Conservation (phyloP, 2,329 filamentous ascomycete species). For the Byssochlamys sp. region DNA sequence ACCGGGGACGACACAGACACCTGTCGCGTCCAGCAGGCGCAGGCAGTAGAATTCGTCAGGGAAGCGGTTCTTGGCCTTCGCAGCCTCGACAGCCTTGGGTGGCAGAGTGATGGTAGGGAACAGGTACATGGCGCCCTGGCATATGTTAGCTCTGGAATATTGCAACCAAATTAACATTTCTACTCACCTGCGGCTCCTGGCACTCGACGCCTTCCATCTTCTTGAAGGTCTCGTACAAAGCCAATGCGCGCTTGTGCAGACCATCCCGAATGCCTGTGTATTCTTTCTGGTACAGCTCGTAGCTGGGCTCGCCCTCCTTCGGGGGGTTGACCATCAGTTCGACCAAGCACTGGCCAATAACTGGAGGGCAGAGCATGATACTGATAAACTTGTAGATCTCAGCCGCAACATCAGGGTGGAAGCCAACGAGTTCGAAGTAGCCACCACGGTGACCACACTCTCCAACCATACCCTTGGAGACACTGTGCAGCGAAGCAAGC, state of each 20-base stretch:
- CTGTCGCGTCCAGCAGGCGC: slow-evolving; percentile 80
- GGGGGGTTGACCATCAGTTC: slow-evolving; percentile 98
- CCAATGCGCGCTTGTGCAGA: slow-evolving; percentile 67
- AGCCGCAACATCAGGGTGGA: slow-evolving; percentile 72
- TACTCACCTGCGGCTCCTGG: slow-evolving; percentile 60
- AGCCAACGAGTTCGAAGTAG: slow-evolving; percentile 91
- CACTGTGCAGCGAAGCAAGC: slow-evolving; percentile 81
- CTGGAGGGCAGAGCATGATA: slow-evolving; percentile 91
- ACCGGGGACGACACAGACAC: slow-evolving; percentile 86
- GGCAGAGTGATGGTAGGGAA: slow-evolving; percentile 88
- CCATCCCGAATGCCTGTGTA: slow-evolving; percentile 73
- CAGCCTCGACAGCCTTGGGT: slow-evolving; percentile 64
- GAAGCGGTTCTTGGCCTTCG: slow-evolving; percentile 59
- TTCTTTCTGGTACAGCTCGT: slow-evolving; percentile 73
- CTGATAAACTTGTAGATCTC: slow-evolving; percentile 98
- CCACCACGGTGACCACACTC: slow-evolving; percentile 96
- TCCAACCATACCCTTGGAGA: slow-evolving; percentile 97
- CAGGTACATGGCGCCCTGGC: slow-evolving; percentile 89
- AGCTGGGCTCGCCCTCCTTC: slow-evolving; percentile 68
- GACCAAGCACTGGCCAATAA: slow-evolving; percentile 89
- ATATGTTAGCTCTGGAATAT: slow-evolving; percentile 4
- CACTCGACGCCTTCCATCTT: slow-evolving; percentile 95
- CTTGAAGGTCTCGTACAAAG: slow-evolving; percentile 80
- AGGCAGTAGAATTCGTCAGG: slow-evolving; percentile 93
- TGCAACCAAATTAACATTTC: neutral